Evolutionary conservation across 2,329 filamentous ascomycete genomes (phyloP).

Genomic region (Cercospora sp.): DNA sequence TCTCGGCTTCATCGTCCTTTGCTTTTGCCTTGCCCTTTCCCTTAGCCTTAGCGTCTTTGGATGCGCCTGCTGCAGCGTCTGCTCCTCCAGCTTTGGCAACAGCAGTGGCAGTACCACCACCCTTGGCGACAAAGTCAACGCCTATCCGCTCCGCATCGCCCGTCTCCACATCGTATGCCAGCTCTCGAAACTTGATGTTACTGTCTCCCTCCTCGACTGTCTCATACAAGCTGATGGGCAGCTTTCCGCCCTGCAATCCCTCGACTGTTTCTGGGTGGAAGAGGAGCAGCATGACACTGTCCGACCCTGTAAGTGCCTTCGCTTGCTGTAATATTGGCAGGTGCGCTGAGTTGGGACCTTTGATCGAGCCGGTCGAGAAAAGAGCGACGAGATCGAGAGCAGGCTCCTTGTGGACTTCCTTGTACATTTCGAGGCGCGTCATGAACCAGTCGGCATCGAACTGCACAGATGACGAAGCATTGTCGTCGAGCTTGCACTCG

Average conservation of each 20-base stretch:
- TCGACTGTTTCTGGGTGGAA: conserved; percentile 70
- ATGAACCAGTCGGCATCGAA: conserved; percentile 73
- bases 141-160: conserved; percentile 97
- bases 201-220: conserved; percentile 70
- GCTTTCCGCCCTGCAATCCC: conserved; percentile 67
- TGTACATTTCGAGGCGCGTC: conserved; percentile 81
- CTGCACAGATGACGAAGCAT: conserved; percentile 54
- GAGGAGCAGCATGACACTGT: conserved; percentile 81
- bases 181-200: conserved; percentile 74
- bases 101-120: conserved; percentile 75
- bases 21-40: conserved; percentile 44
- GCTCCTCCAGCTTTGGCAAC: conserved; percentile 39
- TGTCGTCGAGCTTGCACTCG: conserved; percentile 64
- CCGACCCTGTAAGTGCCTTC: conserved; percentile 55
- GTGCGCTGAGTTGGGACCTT: conserved; percentile 67
- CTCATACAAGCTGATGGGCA: conserved; percentile 91
- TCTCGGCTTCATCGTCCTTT: conserved; percentile 46
- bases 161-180: conserved; percentile 86
- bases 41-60: conserved; percentile 41
- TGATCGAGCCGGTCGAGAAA: conserved; percentile 63
- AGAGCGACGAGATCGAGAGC: conserved; percentile 74
- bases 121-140: conserved; percentile 87
- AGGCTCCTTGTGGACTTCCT: conserved; percentile 81
- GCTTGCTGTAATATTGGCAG: conserved; percentile 78
- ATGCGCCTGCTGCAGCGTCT: conserved; percentile 24